Percentiles rank a stretch among this genome's conserved stretches.
Evolutionary conservation across 805 yeast genomes (phyloP).

Genomic region (Metschnikowia cerradonensis): DNA sequence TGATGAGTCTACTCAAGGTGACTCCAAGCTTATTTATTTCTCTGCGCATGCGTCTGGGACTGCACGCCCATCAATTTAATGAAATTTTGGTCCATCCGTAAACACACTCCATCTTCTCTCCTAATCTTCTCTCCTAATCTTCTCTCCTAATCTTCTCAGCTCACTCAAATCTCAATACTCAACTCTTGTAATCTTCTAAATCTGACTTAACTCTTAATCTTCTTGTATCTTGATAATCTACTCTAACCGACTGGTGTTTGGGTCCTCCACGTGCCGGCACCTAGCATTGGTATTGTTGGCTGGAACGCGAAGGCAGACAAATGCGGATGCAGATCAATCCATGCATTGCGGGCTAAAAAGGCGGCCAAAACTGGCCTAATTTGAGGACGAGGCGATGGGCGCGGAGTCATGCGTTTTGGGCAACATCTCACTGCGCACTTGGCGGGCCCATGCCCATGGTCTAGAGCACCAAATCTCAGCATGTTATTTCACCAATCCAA

Average conservation of each 20-base stretch:
- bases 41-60: not conserved
- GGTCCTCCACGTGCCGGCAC: too few relatives aligned
- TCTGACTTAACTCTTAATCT: too few relatives aligned
- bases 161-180: too few relatives aligned
- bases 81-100: not conserved
- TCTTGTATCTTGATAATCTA: not conserved
- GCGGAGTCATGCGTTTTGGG: not conserved
- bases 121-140: too few relatives aligned
- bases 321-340: not conserved
- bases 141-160: too few relatives aligned
- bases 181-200: too few relatives aligned
- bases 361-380: not conserved
- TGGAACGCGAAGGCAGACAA: not conserved
- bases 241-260: too few relatives aligned
- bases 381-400: constrained; percentile 1
- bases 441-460: not conserved
- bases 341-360: not conserved
- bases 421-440: not conserved
- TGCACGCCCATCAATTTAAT: not conserved
- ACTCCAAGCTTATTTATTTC: not conserved
- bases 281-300: not conserved
- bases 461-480: not conserved
- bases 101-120: too few relatives aligned
- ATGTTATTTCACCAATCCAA: not conserved
- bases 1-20: not conserved